These are phyloP conservation scores for Mallotus repandus DNA, from an alignment of 441 rosid genomes.

Conservation along the genomic window DNA sequence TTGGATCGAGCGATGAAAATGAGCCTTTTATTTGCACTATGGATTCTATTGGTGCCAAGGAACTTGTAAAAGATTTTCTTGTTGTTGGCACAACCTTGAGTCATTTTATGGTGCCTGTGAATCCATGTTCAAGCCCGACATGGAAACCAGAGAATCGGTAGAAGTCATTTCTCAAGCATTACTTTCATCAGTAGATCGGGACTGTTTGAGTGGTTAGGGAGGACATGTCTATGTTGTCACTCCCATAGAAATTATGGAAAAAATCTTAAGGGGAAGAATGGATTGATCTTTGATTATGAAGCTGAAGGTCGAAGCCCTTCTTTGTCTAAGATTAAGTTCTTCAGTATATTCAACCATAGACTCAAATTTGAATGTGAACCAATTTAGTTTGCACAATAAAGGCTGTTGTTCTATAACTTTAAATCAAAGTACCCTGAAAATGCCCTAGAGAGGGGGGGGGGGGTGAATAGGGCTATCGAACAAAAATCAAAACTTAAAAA, in stretches of 20 bases:
- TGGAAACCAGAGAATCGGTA: constrained; percentile 87
- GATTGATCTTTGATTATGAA: constrained; percentile 41
- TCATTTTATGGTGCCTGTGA: constrained; percentile 96
- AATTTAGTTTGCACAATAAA: neutral
- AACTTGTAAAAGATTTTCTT: constrained; percentile 91
- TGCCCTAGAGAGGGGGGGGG: no score
- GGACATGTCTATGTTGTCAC: constrained; percentile 92
- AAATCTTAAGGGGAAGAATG: constrained; percentile 94
- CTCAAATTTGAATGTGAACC: neutral
- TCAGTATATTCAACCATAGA: neutral
- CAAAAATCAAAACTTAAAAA: no score
- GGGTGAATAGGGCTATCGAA: no score
- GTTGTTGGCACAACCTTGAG: constrained; percentile 95
- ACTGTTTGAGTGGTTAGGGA: constrained; percentile 99
- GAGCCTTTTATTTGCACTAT: constrained; percentile 96
- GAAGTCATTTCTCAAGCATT: constrained; percentile 91
- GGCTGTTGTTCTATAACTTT: neutral
- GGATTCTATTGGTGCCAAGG: constrained; percentile 99
- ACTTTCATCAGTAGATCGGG: constrained; percentile 86
- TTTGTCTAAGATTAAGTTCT: neutral
- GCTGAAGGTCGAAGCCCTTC: constrained; percentile 3
- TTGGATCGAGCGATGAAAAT: constrained; percentile 87
- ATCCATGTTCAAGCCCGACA: constrained; percentile 85
- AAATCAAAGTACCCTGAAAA: neutral
- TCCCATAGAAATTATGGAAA: constrained; percentile 76